Evolutionary conservation across 208 protist genomes (phyloP), one percentile per base, ranked within the genome.

Genomic region (Wallacemonas sp.): DNA sequence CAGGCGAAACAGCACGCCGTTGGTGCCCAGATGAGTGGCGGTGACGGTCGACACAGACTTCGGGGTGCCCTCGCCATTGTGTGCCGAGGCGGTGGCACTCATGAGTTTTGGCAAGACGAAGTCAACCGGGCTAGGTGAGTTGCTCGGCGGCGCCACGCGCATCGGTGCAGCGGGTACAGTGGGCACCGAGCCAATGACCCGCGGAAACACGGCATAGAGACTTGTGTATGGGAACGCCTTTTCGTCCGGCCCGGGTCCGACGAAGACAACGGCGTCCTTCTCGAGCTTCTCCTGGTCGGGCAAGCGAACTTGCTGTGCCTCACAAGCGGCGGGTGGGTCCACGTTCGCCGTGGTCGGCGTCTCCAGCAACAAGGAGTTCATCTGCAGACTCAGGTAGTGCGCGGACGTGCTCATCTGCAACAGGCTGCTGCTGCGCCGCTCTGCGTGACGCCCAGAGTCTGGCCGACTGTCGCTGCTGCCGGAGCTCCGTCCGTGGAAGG

Each of bases 1-100:
- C 3, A 70, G 54, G 10, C 50, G 64, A 37, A 63, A 70, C 24
- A 70, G 37, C 3, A 22, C 26, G 22, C 63, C 22, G 22, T 46
- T 45, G 29, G 29, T 36, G 39, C 45, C 22, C 19, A 19, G 29
- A 29, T 63, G 39, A 33, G 54, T 22, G 39, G 19, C 15, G 41
- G 41, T 21, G 17, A n/a, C 15, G 15, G 41, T 46, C 41, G 41
- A 12, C 10, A n/a, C 15, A 6, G 41, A 21, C 15, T 9, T 24
- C n/a, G n/a, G n/a, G n/a, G n/a, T n/a, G n/a, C n/a, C n/a, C n/a
- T n/a, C n/a, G n/a, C n/a, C n/a, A n/a, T n/a, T n/a, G n/a, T n/a
- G n/a, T n/a, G n/a, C n/a, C n/a, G n/a, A n/a, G n/a, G n/a, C n/a
- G n/a, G n/a, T n/a, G n/a, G n/a, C n/a, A n/a, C n/a, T n/a, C n/a